Evolutionary conservation across 2,329 filamentous ascomycete genomes (phyloP).

Genomic region (Stemphylium vesicarium): DNA sequence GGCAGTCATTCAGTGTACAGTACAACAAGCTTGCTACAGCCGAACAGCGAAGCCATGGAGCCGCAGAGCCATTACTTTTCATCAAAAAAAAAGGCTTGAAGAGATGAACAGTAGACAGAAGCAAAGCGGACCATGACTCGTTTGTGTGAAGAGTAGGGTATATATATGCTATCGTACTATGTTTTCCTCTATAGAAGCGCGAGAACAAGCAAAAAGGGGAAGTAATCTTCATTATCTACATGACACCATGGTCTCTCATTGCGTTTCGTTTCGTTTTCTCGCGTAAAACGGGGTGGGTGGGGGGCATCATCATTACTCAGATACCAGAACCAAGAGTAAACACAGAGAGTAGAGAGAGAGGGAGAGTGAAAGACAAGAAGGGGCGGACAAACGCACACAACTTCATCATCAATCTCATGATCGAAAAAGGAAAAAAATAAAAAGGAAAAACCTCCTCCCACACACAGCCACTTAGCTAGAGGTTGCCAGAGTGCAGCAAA

Average conservation of each 20-base stretch:
- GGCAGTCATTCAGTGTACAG: too few species aligned
- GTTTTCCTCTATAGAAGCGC: conserved; percentile 2
- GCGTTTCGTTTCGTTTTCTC: not conserved
- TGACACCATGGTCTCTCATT: not conserved
- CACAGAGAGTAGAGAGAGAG: not conserved
- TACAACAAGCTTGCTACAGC: too few species aligned
- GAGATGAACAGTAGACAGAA: too few species aligned
- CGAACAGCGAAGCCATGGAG: too few species aligned
- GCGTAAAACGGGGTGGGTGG: too few species aligned
- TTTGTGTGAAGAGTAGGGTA: conserved; percentile 7
- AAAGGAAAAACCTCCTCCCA: not conserved
- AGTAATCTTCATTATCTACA: conserved; percentile 6
- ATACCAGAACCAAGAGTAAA: not conserved
- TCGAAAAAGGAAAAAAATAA: not conserved
- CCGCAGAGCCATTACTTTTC: too few species aligned
- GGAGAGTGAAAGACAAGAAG: too few species aligned
- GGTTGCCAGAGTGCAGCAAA: conserved; percentile 4
- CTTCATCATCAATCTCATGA: conserved; percentile 2
- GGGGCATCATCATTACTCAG: not conserved
- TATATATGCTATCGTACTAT: not conserved
- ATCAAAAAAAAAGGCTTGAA: too few species aligned
- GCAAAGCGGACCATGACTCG: too few species aligned
- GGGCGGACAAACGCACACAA: not conserved
- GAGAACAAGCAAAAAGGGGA: not conserved
- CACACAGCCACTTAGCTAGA: conserved; percentile 2